These are phyloP conservation scores for Rhododendron ferrugineum DNA, from an alignment of 148 eudicot genomes.

Conservation along the genomic window DNA sequence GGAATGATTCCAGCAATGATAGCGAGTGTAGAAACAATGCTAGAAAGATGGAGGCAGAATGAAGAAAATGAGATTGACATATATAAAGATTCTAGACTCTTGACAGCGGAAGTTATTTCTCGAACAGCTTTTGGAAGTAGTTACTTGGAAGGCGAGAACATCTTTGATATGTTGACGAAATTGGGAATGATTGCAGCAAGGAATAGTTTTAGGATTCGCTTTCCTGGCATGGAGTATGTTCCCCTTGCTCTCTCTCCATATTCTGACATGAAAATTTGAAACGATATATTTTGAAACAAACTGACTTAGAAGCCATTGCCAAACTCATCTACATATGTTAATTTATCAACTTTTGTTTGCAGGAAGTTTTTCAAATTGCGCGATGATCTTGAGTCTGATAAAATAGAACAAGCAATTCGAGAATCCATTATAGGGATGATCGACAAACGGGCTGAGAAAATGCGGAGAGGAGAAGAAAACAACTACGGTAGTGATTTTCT, in stretches of 20 bases:
- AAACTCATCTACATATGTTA: neutral
- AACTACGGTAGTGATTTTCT: neutral
- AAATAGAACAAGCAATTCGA: neutral
- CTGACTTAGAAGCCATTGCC: no score
- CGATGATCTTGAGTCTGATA: neutral
- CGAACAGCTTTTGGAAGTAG: slow-evolving; percentile 9
- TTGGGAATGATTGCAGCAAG: neutral
- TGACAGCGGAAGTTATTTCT: neutral
- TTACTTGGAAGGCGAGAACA: slow-evolving; percentile 4
- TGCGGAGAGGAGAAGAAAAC: neutral
- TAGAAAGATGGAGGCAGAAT: slow-evolving; percentile 7
- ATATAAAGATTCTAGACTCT: neutral
- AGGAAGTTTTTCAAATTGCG: neutral
- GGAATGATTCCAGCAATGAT: slow-evolving; percentile 3
- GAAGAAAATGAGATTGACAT: neutral
- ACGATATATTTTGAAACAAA: neutral
- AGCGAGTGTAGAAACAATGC: slow-evolving; percentile 1
- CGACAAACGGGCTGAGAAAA: neutral
- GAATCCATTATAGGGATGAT: neutral
- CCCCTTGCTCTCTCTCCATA: neutral
- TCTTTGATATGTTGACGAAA: neutral
- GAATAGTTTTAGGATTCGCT: no score
- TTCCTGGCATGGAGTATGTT: neutral
- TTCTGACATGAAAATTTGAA: neutral
- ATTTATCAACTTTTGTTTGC: neutral